Conservation (phyloP, 75 land plant species). For the Picea sitchensis region DNA sequence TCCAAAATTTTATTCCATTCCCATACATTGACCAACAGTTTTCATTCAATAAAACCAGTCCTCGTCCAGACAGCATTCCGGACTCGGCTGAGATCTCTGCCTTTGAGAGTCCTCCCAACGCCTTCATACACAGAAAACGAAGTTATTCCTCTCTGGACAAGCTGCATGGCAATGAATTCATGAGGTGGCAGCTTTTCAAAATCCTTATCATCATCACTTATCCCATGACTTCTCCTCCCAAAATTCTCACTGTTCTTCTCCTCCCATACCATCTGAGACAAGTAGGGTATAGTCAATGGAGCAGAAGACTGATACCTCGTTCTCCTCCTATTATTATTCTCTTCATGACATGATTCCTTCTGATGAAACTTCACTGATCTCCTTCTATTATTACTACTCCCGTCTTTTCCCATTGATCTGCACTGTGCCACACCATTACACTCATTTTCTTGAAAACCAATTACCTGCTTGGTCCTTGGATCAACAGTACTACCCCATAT, state of each 20-base stretch:
- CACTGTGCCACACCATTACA: neutral
- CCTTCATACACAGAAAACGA: constrained; percentile 82
- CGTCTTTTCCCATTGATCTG: neutral
- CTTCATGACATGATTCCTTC: neutral
- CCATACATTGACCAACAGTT: neutral
- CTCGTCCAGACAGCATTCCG: constrained; percentile 63
- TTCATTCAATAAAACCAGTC: constrained; percentile 68
- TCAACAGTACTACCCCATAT: neutral
- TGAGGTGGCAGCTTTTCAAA: constrained; percentile 70
- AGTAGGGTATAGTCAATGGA: constrained; percentile 65
- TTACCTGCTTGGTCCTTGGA: neutral
- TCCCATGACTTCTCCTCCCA: neutral
- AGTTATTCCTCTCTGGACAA: constrained; percentile 43
- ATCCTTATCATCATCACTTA: constrained; percentile 10
- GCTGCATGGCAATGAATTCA: constrained; percentile 50
- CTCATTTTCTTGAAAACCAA: neutral
- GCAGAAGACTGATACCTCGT: constrained; percentile 38
- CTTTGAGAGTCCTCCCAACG: constrained; percentile 77
- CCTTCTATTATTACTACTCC: neutral
- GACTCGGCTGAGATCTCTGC: constrained; percentile 77
- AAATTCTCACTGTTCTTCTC: constrained; percentile 9
- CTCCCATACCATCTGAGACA: constrained; percentile 35
- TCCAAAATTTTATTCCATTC: neutral
- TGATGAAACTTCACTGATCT: constrained; percentile 1
- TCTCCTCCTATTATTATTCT: neutral